Conservation (phyloP, 2,329 filamentous ascomycete species). For the Cladophialophora exuberans region DNA sequence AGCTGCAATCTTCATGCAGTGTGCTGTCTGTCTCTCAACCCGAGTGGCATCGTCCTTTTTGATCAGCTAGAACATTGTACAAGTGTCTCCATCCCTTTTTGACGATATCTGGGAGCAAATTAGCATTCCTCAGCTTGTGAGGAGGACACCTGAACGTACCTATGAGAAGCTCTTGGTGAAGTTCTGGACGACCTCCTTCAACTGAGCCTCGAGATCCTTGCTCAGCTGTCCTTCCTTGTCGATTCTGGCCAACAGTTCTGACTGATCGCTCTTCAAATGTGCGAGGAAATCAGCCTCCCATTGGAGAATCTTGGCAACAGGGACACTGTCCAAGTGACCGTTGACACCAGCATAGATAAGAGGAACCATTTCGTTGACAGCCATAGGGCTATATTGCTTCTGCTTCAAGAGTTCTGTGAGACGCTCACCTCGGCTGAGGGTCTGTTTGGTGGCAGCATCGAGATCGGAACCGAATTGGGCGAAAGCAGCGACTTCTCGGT, state of each 20-base stretch:
- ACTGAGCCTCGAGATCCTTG: conserved; percentile 75
- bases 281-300: conserved; percentile 96
- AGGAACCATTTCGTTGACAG: conserved; percentile 99
- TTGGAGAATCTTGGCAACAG: conserved; percentile 85
- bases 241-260: conserved; percentile 79
- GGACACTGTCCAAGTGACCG: conserved; percentile 85
- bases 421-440: conserved; percentile 96
- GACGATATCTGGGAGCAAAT: conserved; percentile 9
- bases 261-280: conserved; percentile 89
- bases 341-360: conserved; percentile 99
- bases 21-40: conserved; percentile 18
- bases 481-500: conserved; percentile 99
- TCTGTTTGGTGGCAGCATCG: conserved; percentile 98
- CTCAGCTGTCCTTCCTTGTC: conserved; percentile 94
- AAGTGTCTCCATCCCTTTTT: conserved; percentile 19
- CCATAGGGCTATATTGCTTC: conserved; percentile 99
- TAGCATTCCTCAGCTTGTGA: neutral
- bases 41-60: conserved; percentile 21
- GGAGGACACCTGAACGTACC: conserved; percentile 24
- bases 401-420: conserved; percentile 99
- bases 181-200: conserved; percentile 70
- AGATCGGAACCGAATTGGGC: conserved; percentile 99
- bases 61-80: conserved; percentile 31
- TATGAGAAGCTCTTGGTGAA: conserved; percentile 94
- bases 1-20: conserved; percentile 12